These are phyloP conservation scores for Picea abies DNA, from an alignment of 83 land plant species.

Conservation along the genomic window DNA sequence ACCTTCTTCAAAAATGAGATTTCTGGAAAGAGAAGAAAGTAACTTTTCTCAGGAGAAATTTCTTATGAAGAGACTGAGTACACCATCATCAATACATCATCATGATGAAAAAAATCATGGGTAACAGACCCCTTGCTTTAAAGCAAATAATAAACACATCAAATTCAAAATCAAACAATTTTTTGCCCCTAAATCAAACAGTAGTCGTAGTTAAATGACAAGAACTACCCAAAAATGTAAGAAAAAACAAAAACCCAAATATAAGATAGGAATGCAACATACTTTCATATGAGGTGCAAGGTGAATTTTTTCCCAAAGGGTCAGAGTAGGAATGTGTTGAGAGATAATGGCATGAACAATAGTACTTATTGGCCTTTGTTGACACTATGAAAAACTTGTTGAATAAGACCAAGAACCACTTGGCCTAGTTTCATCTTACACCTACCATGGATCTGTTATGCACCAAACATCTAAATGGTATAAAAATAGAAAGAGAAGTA, in stretches of 20 bases:
- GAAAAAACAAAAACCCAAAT: not conserved
- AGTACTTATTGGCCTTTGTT: constrained; percentile 28
- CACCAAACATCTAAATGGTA: too few species aligned
- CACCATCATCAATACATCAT: too few species aligned
- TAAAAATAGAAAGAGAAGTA: too few species aligned
- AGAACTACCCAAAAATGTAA: not conserved
- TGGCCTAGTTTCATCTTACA: constrained; percentile 32
- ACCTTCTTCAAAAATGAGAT: too few species aligned
- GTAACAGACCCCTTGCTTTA: constrained; percentile 24
- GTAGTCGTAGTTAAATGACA: too few species aligned
- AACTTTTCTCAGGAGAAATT: too few species aligned
- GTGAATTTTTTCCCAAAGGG: constrained; percentile 39
- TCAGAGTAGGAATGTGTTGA: constrained; percentile 35
- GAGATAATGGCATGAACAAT: constrained; percentile 31
- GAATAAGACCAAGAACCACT: constrained; percentile 52
- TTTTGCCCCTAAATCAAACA: too few species aligned
- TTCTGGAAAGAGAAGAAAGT: too few species aligned
- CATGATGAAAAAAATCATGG: too few species aligned
- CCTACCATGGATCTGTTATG: constrained; percentile 5
- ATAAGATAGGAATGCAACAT: constrained; percentile 4
- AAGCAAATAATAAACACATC: not conserved
- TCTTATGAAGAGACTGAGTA: too few species aligned
- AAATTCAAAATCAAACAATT: not conserved
- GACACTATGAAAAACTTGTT: constrained; percentile 41
- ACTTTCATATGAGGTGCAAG: constrained; percentile 36